Conservation (phyloP, 208 protist species). For the Endotrypanum monterogeii region DNA sequence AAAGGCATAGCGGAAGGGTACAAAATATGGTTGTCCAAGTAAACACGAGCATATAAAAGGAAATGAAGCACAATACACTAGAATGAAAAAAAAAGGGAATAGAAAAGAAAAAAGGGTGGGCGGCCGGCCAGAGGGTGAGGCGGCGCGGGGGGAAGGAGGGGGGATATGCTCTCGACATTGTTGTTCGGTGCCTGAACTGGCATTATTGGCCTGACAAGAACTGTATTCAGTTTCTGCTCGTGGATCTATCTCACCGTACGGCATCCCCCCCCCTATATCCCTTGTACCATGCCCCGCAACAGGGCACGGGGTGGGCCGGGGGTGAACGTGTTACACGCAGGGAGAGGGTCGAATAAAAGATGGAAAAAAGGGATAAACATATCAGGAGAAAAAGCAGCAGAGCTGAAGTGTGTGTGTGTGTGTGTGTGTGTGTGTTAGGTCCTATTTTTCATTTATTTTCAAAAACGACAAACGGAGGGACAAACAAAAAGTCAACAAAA, state of each 20-base stretch:
- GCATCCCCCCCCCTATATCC: background rate
- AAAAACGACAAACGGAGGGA: no score
- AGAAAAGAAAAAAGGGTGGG: background rate
- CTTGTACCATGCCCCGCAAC: background rate
- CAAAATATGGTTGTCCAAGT: background rate
- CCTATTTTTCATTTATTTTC: no score
- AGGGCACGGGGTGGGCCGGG: background rate
- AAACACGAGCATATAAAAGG: background rate
- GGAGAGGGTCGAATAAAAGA: background rate
- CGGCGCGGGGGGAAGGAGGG: background rate
- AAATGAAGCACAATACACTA: no score
- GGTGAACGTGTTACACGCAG: background rate
- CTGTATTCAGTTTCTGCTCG: background rate
- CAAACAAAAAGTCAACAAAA: no score
- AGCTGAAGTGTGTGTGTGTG: background rate
- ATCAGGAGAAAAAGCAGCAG: background rate
- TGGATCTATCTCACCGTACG: background rate
- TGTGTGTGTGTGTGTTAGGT: no score
- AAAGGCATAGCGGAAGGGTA: background rate
- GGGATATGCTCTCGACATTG: background rate
- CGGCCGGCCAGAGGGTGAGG: background rate
- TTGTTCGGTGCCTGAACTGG: background rate
- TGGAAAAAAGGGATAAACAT: no score
- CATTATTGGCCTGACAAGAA: background rate
- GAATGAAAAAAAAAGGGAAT: background rate